Conservation (phyloP, 176 grass and related monocot genomes). For the Avena sativa region DNA sequence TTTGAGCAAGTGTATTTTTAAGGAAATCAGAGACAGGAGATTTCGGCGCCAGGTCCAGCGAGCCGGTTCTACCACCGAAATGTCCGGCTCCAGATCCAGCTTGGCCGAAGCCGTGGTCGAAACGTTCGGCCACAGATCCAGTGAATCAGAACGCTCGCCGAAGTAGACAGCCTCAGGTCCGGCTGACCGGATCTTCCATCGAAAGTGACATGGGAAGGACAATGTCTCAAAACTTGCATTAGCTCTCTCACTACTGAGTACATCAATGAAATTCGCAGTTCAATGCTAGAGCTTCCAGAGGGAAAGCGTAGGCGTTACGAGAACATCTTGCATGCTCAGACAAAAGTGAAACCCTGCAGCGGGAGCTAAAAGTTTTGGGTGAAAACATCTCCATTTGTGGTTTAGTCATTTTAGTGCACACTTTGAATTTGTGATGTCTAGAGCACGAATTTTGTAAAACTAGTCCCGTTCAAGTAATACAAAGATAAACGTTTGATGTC, state of each 20-base stretch:
- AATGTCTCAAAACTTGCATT: no score
- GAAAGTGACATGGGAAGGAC: no score
- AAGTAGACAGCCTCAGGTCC: no score
- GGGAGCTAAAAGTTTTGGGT: not conserved
- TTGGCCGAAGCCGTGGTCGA: no score
- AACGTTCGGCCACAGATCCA: no score
- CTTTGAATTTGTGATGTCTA: not conserved
- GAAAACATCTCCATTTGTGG: not conserved
- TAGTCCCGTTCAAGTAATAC: not conserved
- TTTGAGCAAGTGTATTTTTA: no score
- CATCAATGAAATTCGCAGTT: constrained; percentile 69
- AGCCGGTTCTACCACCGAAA: no score
- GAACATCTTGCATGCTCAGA: constrained; percentile 38
- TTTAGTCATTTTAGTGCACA: not conserved
- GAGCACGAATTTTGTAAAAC: not conserved
- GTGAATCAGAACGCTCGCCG: no score
- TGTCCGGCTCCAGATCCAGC: no score
- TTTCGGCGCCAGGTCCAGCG: no score
- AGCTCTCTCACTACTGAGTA: constrained; percentile 55
- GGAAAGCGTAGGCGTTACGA: constrained; percentile 90
- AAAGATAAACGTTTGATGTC: not conserved
- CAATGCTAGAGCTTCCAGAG: constrained; percentile 94
- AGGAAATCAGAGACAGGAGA: no score
- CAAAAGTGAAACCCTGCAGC: not conserved
- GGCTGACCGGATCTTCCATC: no score